Conservation (phyloP, 306 rosid genomes). For the Crataegus laevigata region DNA sequence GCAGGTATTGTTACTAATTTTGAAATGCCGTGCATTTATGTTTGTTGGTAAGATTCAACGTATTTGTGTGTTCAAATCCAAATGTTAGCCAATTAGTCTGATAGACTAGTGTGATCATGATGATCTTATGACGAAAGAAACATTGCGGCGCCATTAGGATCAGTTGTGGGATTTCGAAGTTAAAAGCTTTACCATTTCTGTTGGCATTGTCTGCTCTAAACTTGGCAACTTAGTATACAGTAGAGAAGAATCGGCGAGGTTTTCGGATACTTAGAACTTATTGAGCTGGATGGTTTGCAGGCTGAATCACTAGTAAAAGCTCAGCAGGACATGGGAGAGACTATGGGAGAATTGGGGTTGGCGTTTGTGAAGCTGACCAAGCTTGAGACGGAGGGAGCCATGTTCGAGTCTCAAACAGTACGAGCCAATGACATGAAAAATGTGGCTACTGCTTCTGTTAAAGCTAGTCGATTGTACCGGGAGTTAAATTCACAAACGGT, state of each 20-base stretch:
- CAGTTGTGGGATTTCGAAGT: neutral
- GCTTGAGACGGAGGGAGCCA: constrained; percentile 80
- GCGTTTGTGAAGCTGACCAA: constrained; percentile 44
- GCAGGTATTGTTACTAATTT: constrained; percentile 43
- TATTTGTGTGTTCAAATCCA: neutral
- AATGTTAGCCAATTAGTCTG: neutral
- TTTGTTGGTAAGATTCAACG: neutral
- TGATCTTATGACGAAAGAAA: neutral
- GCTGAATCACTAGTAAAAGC: constrained; percentile 37
- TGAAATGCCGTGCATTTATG: neutral
- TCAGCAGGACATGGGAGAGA: neutral
- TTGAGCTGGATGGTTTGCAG: constrained; percentile 22
- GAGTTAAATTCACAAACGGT: constrained; percentile 81
- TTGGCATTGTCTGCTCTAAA: neutral
- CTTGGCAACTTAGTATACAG: neutral
- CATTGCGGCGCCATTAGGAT: neutral
- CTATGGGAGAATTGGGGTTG: neutral
- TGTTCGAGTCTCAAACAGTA: constrained; percentile 50
- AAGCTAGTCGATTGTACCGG: constrained; percentile 74
- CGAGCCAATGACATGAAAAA: constrained; percentile 72
- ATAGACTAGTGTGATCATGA: neutral
- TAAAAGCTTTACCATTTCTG: neutral
- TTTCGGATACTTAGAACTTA: neutral
- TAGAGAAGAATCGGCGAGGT: neutral
- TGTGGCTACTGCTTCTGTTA: constrained; percentile 79